These are phyloP conservation scores for Waltergamsia citrina DNA, from an alignment of 2,329 filamentous ascomycete species.

Conservation along the genomic window DNA sequence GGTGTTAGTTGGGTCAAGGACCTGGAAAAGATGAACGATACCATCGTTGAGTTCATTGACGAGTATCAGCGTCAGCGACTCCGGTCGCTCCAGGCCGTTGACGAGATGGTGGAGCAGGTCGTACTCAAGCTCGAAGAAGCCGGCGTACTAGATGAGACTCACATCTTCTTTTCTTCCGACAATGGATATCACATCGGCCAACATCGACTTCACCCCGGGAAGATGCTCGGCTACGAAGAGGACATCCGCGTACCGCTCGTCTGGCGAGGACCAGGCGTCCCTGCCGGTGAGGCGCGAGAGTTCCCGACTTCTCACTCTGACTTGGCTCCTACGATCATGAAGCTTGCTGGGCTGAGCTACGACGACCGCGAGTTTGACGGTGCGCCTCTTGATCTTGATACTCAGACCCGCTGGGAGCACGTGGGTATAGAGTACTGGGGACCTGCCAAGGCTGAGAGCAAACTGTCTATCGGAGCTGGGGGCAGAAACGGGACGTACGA, in stretches of 20 bases:
- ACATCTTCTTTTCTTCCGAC: constrained; percentile 41
- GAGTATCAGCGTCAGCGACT: constrained; percentile 28
- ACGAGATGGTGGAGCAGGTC: constrained; percentile 30
- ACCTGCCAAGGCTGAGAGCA: constrained; percentile 17
- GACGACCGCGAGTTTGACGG: constrained; percentile 5
- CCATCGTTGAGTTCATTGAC: constrained; percentile 22
- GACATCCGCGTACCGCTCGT: constrained; percentile 42
- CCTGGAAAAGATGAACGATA: constrained; percentile 21
- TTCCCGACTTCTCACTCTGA: constrained; percentile 42
- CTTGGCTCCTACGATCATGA: constrained; percentile 43
- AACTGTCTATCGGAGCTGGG: constrained; percentile 4
- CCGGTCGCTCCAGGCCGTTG: constrained; percentile 30
- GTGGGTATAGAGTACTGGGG: constrained; percentile 46
- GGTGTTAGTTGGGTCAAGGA: constrained; percentile 33
- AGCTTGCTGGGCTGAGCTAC: constrained; percentile 8
- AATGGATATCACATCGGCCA: constrained; percentile 46
- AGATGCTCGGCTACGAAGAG: constrained; percentile 39
- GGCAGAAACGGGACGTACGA: constrained; percentile 9
- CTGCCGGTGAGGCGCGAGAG: constrained; percentile 22
- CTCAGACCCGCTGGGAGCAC: constrained; percentile 36
- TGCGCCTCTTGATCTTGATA: constrained; percentile 28
- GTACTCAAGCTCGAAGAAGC: constrained; percentile 18
- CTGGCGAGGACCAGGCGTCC: constrained; percentile 37
- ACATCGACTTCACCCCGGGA: constrained; percentile 41
- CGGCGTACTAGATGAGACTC: constrained; percentile 27